A percentile compares a stretch with the other conserved stretches of the same genome.
Evolutionary conservation across 352 stramenopile genomes (phyloP).

Genomic region (Phytophthora boehmeriae): DNA sequence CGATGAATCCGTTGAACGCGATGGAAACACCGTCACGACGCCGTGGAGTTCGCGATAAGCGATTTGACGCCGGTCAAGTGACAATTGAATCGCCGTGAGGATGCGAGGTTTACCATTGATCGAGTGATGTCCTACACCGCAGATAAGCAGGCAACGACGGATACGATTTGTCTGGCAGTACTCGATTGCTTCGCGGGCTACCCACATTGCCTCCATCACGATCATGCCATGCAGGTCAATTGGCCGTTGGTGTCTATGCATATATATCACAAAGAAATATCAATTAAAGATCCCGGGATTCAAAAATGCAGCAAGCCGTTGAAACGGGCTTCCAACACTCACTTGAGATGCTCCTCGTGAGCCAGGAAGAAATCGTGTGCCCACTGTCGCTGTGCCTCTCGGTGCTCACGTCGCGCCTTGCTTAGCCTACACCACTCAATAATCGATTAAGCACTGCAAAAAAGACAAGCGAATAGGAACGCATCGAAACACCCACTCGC

Average conservation of each 20-base stretch:
- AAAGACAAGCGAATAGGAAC: background rate
- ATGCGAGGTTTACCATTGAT: constrained; percentile 68
- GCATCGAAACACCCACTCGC: constrained; percentile 51
- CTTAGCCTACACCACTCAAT: constrained; percentile 42
- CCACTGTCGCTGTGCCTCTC: constrained; percentile 67
- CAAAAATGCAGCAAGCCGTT: constrained; percentile 9
- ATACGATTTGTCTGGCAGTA: constrained; percentile 66
- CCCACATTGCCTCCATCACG: constrained; percentile 67
- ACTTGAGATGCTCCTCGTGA: constrained; percentile 57
- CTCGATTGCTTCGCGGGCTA: constrained; percentile 60
- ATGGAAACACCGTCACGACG: constrained; percentile 66
- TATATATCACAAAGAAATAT: constrained; percentile 28
- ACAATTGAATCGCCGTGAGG: constrained; percentile 62
- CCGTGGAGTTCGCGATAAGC: constrained; percentile 60
- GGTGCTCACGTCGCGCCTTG: constrained; percentile 49
- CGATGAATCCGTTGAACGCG: constrained; percentile 42
- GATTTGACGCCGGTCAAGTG: constrained; percentile 63
- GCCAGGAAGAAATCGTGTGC: constrained; percentile 65
- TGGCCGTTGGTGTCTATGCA: constrained; percentile 49
- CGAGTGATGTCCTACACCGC: constrained; percentile 71
- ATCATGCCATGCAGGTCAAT: constrained; percentile 74
- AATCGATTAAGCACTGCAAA: background rate
- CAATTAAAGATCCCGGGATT: constrained; percentile 13
- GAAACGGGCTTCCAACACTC: constrained; percentile 21
- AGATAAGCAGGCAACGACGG: constrained; percentile 66